Base-by-base conservation (phyloP, 2,329 filamentous ascomycete species). In the Penicillium sumatraense region DNA sequence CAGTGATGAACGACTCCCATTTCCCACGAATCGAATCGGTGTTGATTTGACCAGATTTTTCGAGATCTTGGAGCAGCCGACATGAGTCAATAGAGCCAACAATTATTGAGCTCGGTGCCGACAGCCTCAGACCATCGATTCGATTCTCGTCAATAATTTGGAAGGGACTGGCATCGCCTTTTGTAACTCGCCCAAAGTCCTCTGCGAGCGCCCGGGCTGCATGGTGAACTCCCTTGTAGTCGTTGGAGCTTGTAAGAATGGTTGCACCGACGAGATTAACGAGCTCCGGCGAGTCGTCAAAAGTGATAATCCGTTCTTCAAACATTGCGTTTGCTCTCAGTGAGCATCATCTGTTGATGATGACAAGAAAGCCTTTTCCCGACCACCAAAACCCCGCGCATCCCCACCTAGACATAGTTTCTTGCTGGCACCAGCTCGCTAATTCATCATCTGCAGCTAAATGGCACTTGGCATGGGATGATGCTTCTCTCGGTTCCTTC, bases 1-100 rank as follows among this genome's bases (percentile, higher is more conserved):
- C 75, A 36, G 82, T 87, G 20, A 81, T 76, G 65, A 88, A 91
- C 0, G 87, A 81, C 67, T 92, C 89, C 89, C 88, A 91, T 59
- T 86, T 78, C 1, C 85, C 87, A 49, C 82, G 67, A 24, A 88
- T 81, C 0, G 74, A 72, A 3, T 78, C 80, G 1, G 84, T 80
- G 54, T 90, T 81, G 16, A 91, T 72, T 60, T 85, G 82, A 1
- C 81, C 80, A 3, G 48, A 20, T 1, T 11, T 7, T 18, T 44
- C 29, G 5, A 60, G 33, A 7, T 21, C 36, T 7, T 24, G 26
- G 18, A 60, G 29, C 3, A 58, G 45, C 45, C 50, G 54, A 42
- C 46, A 51, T n/a, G 58, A 56, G n/a, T 60, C 52, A 9, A 58
- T 38, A 20, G 45, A 56, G 3, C 58, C 58, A 26, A 60, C 24